Evolutionary conservation across 2,329 filamentous ascomycete genomes (phyloP).

Genomic region (Colletotrichum lindemuthianum): DNA sequence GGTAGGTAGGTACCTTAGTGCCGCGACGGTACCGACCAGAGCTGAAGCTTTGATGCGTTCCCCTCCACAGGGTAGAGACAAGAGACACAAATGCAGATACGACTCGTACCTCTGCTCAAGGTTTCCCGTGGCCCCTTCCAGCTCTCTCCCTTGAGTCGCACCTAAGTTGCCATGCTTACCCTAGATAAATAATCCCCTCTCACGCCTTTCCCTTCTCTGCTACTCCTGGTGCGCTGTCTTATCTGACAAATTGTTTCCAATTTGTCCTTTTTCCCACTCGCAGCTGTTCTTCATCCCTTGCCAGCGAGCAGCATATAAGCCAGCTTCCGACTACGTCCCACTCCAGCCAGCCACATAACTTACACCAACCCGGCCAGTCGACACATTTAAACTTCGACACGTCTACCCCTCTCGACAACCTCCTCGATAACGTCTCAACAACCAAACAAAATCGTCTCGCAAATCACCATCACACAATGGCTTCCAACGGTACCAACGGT

Average conservation of each 20-base stretch:
- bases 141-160: constrained; percentile 27
- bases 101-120: constrained; percentile 32
- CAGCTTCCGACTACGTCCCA: background rate
- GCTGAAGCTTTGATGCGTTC: no score
- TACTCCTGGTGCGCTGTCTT: background rate
- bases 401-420: background rate
- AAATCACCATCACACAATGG: constrained; percentile 38
- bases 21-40: no score
- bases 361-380: constrained; percentile 19
- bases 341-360: background rate
- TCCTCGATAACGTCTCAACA: constrained; percentile 5
- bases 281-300: constrained; percentile 22
- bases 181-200: constrained; percentile 34
- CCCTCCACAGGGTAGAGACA: no score
- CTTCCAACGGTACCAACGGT: constrained; percentile 44
- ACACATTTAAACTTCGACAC: constrained; percentile 10
- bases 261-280: constrained; percentile 13
- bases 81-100: constrained; percentile 23
- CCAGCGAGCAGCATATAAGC: constrained; percentile 24
- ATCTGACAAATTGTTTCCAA: constrained; percentile 30
- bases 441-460: background rate
- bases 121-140: constrained; percentile 27
- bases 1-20: no score
- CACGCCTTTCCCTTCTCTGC: constrained; percentile 16
- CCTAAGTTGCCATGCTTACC: constrained; percentile 30